These are phyloP conservation scores for Chaetoceros tenuissimus DNA, from an alignment of 108 stramenopile species.

Conservation along the genomic window DNA sequence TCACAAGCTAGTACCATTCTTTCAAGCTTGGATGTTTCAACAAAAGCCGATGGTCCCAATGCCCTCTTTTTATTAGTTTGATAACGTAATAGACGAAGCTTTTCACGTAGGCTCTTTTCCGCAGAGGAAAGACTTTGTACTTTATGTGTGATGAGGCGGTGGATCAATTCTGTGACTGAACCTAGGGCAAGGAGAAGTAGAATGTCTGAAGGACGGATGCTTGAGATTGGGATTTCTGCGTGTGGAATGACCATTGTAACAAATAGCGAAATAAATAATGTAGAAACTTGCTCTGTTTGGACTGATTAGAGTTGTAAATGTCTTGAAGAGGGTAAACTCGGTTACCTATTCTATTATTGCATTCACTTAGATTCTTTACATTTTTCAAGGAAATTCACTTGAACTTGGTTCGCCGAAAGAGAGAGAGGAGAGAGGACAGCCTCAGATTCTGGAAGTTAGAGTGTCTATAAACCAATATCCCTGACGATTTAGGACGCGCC, in stretches of 20 bases:
- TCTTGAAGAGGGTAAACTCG: too few relatives aligned
- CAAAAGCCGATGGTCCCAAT: slow-evolving; percentile 67
- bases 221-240: slow-evolving; percentile 29
- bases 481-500: too few relatives aligned
- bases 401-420: too few relatives aligned
- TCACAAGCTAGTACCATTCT: slow-evolving; percentile 56
- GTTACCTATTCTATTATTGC: too few relatives aligned
- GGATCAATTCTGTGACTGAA: slow-evolving; percentile 30
- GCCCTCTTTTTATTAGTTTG: slow-evolving; percentile 46
- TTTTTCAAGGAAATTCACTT: too few relatives aligned
- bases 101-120: slow-evolving; percentile 24
- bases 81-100: slow-evolving; percentile 31
- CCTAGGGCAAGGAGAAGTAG: slow-evolving; percentile 50
- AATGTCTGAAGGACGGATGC: slow-evolving; percentile 42
- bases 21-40: slow-evolving; percentile 75
- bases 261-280: background rate
- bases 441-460: too few relatives aligned
- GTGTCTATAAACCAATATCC: too few relatives aligned
- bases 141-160: slow-evolving; percentile 30
- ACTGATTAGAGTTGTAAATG: too few relatives aligned
- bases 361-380: too few relatives aligned
- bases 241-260: slow-evolving; percentile 28
- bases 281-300: background rate
- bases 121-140: slow-evolving; percentile 35
- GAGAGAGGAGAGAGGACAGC: too few relatives aligned